These are phyloP conservation scores for Pestalotiopsis sp. DNA, from an alignment of 2,329 filamentous ascomycete genomes.

Conservation along the genomic window DNA sequence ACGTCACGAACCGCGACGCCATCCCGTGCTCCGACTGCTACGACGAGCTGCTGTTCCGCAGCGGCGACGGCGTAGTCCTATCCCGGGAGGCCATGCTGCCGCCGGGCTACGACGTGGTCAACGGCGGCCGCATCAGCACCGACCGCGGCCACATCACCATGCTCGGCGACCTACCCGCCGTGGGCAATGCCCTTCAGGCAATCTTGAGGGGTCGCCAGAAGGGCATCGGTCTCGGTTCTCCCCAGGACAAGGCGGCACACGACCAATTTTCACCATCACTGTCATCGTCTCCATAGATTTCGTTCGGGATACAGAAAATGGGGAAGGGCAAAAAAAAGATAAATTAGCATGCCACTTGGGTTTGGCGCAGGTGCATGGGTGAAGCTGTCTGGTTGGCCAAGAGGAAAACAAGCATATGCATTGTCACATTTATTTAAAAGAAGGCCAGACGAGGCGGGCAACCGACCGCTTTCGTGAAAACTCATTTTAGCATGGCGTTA, in stretches of 20 bases:
- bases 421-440: background rate
- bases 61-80: conserved; percentile 86
- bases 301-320: background rate
- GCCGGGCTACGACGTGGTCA: conserved; percentile 72
- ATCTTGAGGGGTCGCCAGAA: conserved; percentile 67
- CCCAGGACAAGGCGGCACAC: background rate
- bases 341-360: no score
- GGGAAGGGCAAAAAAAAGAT: background rate
- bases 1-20: conserved; percentile 70
- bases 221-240: conserved; percentile 67
- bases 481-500: background rate
- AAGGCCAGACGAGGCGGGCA: background rate
- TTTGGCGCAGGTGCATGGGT: background rate
- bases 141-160: conserved; percentile 88
- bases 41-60: conserved; percentile 83
- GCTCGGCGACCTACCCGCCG: conserved; percentile 79
- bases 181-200: conserved; percentile 73
- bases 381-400: background rate
- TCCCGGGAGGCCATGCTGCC: conserved; percentile 86
- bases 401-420: background rate
- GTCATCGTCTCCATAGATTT: background rate
- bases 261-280: background rate
- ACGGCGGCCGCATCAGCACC: conserved; percentile 74
- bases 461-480: background rate
- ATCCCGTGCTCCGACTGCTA: conserved; percentile 80